phyloP scores from a whole-genome alignment of 2,329 filamentous ascomycete genomes.

The Paramyrothecium sp. region DNA sequence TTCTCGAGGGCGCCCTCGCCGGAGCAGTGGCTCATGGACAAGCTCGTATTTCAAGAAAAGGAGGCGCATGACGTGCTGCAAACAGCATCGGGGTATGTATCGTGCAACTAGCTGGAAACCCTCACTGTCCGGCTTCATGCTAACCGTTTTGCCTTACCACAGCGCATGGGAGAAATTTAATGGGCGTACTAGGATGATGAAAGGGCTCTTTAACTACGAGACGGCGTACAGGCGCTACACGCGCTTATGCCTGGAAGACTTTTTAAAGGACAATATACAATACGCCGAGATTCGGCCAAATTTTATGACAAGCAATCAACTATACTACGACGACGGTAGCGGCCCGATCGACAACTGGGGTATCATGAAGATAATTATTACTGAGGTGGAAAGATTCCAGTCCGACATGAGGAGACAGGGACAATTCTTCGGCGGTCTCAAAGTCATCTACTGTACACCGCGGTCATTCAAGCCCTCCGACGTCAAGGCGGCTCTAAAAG shows the following conservation, averaged over 20 bases:
- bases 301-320: constrained; percentile 62
- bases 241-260: constrained; percentile 55
- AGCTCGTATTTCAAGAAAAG: constrained; percentile 60
- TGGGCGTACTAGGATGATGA: constrained; percentile 68
- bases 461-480: constrained; percentile 50
- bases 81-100: constrained; percentile 51
- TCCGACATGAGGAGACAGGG: constrained; percentile 19
- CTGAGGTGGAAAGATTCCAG: constrained; percentile 51
- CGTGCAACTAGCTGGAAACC: background rate
- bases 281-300: constrained; percentile 72
- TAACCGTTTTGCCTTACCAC: constrained; percentile 7
- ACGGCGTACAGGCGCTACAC: constrained; percentile 63
- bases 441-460: constrained; percentile 71
- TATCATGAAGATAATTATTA: constrained; percentile 60
- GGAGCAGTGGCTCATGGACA: constrained; percentile 57
- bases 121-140: background rate
- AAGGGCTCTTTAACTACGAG: constrained; percentile 68
- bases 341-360: constrained; percentile 50
- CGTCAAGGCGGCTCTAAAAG: constrained; percentile 52
- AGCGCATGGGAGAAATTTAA: constrained; percentile 65
- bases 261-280: constrained; percentile 64
- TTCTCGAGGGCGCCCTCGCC: constrained; percentile 20
- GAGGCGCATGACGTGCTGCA: constrained; percentile 56
- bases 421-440: constrained; percentile 59
- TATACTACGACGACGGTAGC: constrained; percentile 57